phyloP scores from a whole-genome alignment of 257 asterid genomes.

The Dorcoceras hygrometricum region DNA sequence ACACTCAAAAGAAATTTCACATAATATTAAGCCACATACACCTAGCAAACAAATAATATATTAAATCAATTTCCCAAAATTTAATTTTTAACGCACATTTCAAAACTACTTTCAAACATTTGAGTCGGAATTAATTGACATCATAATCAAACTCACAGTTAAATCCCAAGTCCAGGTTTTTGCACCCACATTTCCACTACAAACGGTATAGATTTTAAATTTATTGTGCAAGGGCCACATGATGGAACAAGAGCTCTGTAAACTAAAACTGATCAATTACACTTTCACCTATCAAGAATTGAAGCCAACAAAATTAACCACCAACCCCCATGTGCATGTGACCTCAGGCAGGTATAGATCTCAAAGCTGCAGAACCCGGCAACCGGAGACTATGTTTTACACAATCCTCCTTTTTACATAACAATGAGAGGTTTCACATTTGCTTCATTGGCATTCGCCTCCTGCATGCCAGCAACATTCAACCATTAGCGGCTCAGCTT shows the following conservation, averaged over 20 bases:
- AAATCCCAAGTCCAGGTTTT: slow-evolving; percentile 1
- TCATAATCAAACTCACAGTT: background rate
- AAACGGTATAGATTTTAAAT: background rate
- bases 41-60: background rate
- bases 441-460: background rate
- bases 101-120: too few species aligned
- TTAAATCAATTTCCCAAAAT: background rate
- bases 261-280: slow-evolving; percentile 21
- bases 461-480: background rate
- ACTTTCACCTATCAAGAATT: slow-evolving; percentile 12
- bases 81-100: background rate
- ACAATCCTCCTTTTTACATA: background rate
- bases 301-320: background rate
- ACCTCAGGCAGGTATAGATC: background rate
- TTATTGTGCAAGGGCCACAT: background rate
- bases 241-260: background rate
- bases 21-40: too few species aligned
- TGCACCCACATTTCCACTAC: background rate
- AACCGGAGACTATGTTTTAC: background rate
- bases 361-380: background rate
- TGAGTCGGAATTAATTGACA: background rate
- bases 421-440: background rate
- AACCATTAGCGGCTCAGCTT: slow-evolving; percentile 30
- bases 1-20: background rate
- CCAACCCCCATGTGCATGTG: background rate